Evolutionary conservation across 1,284 basidiomycete species (phyloP).

Genomic region (Cryptococcus jaspeensis): DNA sequence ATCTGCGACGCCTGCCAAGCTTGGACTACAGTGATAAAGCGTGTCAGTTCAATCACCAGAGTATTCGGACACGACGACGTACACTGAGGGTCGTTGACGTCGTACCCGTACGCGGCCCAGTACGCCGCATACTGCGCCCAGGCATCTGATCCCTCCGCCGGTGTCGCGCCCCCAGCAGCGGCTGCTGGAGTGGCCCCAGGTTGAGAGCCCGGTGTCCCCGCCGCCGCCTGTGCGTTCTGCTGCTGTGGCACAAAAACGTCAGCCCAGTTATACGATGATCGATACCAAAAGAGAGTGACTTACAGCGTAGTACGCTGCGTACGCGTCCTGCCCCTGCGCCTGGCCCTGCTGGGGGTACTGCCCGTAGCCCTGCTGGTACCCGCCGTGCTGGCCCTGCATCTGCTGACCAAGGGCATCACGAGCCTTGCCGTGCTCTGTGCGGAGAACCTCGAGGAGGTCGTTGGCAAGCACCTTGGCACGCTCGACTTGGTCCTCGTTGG

Average conservation of each 20-base stretch:
- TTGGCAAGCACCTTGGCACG: constrained; percentile 85
- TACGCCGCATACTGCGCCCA: constrained; percentile 53
- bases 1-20: constrained; percentile 48
- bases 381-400: constrained; percentile 55
- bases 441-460: constrained; percentile 82
- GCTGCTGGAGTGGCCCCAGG: constrained; percentile 47
- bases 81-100: constrained; percentile 64
- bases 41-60: neutral
- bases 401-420: constrained; percentile 39
- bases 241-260: constrained; percentile 14
- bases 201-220: constrained; percentile 25
- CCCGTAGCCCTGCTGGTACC: constrained; percentile 35
- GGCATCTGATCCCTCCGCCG: constrained; percentile 49
- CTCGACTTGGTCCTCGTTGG: constrained; percentile 80
- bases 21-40: constrained; percentile 33
- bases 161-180: constrained; percentile 44
- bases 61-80: constrained; percentile 13
- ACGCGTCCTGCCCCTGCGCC: constrained; percentile 19
- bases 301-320: constrained; percentile 36
- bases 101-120: constrained; percentile 79
- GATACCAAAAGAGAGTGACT: constrained; percentile 1
- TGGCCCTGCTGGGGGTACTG: constrained; percentile 52
- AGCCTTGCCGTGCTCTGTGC: constrained; percentile 80
- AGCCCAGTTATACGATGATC: neutral
- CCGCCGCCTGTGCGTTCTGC: constrained; percentile 23